Evolutionary conservation across 1,139 yeast genomes (phyloP).

Genomic region (Geotrichum klebahnii): DNA sequence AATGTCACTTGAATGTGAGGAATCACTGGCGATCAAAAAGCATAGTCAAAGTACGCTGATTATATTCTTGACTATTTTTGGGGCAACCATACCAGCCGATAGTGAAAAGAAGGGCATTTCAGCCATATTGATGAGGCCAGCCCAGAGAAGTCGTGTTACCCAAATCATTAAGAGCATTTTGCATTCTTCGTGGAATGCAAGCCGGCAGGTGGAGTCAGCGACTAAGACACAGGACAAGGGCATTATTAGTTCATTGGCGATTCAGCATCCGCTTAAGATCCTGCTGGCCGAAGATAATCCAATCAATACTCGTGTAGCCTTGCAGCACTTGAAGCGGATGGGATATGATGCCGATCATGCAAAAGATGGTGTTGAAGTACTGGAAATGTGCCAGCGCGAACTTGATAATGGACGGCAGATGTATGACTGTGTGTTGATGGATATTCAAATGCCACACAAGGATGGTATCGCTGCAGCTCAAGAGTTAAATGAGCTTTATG

Average conservation of each 20-base stretch:
- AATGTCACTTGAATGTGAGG: constrained; percentile 25
- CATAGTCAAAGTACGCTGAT: constrained; percentile 28
- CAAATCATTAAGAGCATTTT: constrained; percentile 30
- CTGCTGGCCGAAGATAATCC: constrained; percentile 53
- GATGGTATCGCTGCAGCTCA: constrained; percentile 51
- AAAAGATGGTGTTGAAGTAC: constrained; percentile 51
- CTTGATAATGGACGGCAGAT: constrained; percentile 34
- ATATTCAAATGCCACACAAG: constrained; percentile 54
- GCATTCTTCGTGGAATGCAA: constrained; percentile 28
- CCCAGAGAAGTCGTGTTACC: constrained; percentile 30
- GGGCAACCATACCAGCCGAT: constrained; percentile 30
- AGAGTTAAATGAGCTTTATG: constrained; percentile 36
- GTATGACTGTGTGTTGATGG: constrained; percentile 53
- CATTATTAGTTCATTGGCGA: constrained; percentile 34
- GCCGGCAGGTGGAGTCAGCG: constrained; percentile 27
- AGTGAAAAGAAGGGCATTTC: constrained; percentile 31
- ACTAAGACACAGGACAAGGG: constrained; percentile 27
- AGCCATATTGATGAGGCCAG: constrained; percentile 32
- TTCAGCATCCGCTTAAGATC: constrained; percentile 45
- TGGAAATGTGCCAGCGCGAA: constrained; percentile 43
- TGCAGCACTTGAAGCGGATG: constrained; percentile 49
- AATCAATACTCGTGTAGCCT: constrained; percentile 50
- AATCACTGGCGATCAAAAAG: constrained; percentile 24
- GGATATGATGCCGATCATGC: constrained; percentile 57
- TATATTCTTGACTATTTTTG: constrained; percentile 33